phyloP scores from a whole-genome alignment of 768 basidiomycete genomes.

The Stropharia rugosoannulata region DNA sequence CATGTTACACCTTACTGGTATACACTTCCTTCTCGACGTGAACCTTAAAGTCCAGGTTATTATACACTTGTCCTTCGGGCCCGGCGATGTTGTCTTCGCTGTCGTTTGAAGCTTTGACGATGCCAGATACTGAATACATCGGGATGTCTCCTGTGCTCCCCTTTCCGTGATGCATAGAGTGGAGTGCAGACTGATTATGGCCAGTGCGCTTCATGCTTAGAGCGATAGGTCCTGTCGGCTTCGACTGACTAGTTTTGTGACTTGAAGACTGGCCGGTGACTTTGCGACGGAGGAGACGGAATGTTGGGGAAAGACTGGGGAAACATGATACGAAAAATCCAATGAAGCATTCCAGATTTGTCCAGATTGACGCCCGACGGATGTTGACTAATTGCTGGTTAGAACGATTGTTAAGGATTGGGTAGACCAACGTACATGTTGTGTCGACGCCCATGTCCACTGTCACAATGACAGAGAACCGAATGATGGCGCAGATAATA shows the following conservation, averaged over 20 bases:
- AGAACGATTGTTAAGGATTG: background rate
- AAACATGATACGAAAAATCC: conserved; percentile 3
- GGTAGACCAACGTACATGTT: background rate
- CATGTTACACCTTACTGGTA: conserved; percentile 4
- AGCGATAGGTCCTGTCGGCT: background rate
- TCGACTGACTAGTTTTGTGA: background rate
- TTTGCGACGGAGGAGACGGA: background rate
- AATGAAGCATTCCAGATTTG: conserved; percentile 1
- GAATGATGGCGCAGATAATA: conserved; percentile 1
- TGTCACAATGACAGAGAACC: conserved; percentile 3
- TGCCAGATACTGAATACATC: conserved; percentile 1
- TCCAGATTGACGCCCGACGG: background rate
- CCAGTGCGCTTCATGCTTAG: conserved; percentile 5
- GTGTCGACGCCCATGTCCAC: conserved; percentile 3
- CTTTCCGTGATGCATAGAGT: conserved; percentile 1
- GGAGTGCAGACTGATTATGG: background rate
- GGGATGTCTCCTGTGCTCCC: background rate
- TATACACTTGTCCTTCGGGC: background rate
- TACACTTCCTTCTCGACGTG: conserved; percentile 5
- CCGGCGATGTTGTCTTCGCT: conserved; percentile 2
- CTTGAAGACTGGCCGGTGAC: background rate
- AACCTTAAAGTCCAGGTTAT: conserved; percentile 1
- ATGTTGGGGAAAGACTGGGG: background rate
- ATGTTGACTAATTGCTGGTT: background rate
- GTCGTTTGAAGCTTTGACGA: background rate